Evolutionary conservation across 345 rosid genomes (phyloP).

Genomic region (Boechera divaricarpa): DNA sequence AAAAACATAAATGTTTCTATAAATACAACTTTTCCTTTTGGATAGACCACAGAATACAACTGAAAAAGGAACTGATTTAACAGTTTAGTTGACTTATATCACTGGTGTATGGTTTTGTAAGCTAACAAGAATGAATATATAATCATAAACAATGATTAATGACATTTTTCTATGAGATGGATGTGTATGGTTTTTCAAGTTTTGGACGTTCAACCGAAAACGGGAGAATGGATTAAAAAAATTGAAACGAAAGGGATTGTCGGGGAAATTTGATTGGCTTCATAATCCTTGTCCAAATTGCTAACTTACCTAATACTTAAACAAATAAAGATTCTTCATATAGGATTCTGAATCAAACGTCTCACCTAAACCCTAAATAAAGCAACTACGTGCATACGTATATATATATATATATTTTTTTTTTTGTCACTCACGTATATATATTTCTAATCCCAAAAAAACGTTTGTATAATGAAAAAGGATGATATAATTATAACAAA

Average conservation of each 20-base stretch:
- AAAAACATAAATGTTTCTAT: background rate
- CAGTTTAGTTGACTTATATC: slow-evolving; percentile 34
- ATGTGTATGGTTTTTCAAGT: slow-evolving; percentile 26
- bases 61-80: slow-evolving; percentile 4
- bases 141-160: slow-evolving; percentile 35
- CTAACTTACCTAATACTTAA: slow-evolving; percentile 47
- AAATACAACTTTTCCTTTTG: background rate
- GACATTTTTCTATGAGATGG: slow-evolving; percentile 1
- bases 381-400: slow-evolving; percentile 1
- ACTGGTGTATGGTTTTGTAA: slow-evolving; percentile 29
- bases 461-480: background rate
- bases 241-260: slow-evolving; percentile 40
- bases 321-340: slow-evolving; percentile 34
- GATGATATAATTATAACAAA: background rate
- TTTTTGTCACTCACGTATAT: background rate
- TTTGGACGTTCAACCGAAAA: slow-evolving; percentile 34
- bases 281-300: slow-evolving; percentile 39
- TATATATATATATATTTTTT: background rate
- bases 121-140: slow-evolving; percentile 17
- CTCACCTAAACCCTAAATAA: slow-evolving; percentile 38
- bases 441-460: background rate
- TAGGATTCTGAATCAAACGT: slow-evolving; percentile 34
- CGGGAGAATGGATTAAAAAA: slow-evolving; percentile 22
- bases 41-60: background rate
- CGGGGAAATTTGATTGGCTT: slow-evolving; percentile 49